phyloP scores from a whole-genome alignment of 495 filamentous ascomycete genomes.

The Xylaria intraflava region DNA sequence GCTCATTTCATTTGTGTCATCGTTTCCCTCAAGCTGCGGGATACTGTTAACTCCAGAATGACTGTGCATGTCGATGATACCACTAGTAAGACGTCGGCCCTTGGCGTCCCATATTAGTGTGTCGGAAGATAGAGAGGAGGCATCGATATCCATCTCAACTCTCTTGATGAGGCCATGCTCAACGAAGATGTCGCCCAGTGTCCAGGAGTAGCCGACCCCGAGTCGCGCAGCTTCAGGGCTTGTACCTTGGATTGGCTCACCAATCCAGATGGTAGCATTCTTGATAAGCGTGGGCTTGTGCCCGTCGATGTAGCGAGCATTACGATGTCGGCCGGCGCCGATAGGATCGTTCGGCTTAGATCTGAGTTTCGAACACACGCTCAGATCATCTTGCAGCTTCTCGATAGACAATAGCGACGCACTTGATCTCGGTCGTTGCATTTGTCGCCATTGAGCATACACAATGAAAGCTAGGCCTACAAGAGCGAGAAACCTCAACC shows the following conservation, averaged over 20 bases:
- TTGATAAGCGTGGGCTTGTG: constrained; percentile 42
- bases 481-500: constrained; percentile 27
- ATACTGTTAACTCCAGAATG: constrained; percentile 46
- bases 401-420: constrained; percentile 31
- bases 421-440: constrained; percentile 14
- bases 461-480: constrained; percentile 39
- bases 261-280: constrained; percentile 50
- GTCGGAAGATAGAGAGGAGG: constrained; percentile 25
- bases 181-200: constrained; percentile 39
- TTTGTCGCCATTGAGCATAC: constrained; percentile 43
- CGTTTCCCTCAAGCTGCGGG: constrained; percentile 34
- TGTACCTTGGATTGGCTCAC: constrained; percentile 39
- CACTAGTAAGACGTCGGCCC: constrained; percentile 54
- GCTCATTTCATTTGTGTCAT: constrained; percentile 48
- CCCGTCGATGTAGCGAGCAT: constrained; percentile 42
- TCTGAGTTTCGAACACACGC: constrained; percentile 32
- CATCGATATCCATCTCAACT: constrained; percentile 31
- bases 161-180: constrained; percentile 43
- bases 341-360: constrained; percentile 38
- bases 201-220: constrained; percentile 41
- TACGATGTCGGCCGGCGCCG: constrained; percentile 39
- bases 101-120: constrained; percentile 44
- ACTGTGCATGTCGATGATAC: constrained; percentile 63
- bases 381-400: constrained; percentile 34
- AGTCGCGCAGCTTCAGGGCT: constrained; percentile 35